Conservation (phyloP, 345 rosid species). For the Theobroma cacao region DNA sequence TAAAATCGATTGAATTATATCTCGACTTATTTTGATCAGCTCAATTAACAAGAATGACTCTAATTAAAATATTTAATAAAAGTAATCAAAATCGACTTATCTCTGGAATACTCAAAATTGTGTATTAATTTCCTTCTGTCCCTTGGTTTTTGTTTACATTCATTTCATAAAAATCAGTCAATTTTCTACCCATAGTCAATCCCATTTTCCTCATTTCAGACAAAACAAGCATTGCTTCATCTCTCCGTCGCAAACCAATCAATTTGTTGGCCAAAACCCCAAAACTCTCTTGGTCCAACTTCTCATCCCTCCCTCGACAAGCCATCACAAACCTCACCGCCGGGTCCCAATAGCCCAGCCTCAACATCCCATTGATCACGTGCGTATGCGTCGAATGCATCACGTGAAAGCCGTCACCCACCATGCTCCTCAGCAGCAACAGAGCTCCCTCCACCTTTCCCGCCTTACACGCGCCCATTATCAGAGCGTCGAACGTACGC, state of each 20-base stretch:
- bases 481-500: conserved; percentile 69
- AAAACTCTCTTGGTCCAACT: conserved; percentile 48
- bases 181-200: conserved; percentile 37
- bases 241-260: conserved; percentile 29
- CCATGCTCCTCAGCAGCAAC: conserved; percentile 64
- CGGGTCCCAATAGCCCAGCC: conserved; percentile 35
- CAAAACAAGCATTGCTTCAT: conserved; percentile 48
- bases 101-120: no score
- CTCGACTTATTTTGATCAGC: no score
- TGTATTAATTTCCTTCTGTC: no score
- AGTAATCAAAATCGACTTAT: no score
- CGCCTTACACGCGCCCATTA: conserved; percentile 59
- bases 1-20: no score
- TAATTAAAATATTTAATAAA: no score
- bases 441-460: conserved; percentile 60
- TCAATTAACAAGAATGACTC: no score
- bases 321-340: conserved; percentile 55
- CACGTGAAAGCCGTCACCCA: conserved; percentile 40
- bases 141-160: not conserved
- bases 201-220: conserved; percentile 50
- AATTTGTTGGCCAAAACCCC: conserved; percentile 55
- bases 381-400: conserved; percentile 54
- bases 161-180: conserved; percentile 21
- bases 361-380: conserved; percentile 44
- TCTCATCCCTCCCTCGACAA: conserved; percentile 39